Percentiles rank a stretch among this genome's conserved stretches.
Evolutionary conservation across 2,329 filamentous ascomycete species (phyloP).

Genomic region (Ascocoryne sarcoides): DNA sequence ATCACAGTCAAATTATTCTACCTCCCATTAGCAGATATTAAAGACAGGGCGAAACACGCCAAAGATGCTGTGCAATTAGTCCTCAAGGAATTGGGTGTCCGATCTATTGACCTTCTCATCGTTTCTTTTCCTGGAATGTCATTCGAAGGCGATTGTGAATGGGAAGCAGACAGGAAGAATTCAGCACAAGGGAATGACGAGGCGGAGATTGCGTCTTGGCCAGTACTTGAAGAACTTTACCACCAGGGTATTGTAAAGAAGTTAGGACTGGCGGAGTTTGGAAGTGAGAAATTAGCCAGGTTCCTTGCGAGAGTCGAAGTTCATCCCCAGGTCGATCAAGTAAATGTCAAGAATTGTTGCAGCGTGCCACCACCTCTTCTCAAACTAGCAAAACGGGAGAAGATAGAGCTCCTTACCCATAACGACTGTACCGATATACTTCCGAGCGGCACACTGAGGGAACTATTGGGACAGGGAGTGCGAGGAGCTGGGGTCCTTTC

Average conservation of each 20-base stretch:
- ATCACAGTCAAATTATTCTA: slow-evolving; percentile 96
- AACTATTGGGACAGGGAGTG: slow-evolving; percentile 66
- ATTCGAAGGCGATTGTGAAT: slow-evolving; percentile 88
- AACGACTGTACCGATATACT: slow-evolving; percentile 90
- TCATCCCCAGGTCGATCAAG: slow-evolving; percentile 80
- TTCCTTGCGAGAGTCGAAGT: slow-evolving; percentile 66
- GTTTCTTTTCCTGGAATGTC: slow-evolving; percentile 88
- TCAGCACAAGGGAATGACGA: slow-evolving; percentile 55
- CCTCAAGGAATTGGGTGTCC: slow-evolving; percentile 65
- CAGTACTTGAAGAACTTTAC: slow-evolving; percentile 65
- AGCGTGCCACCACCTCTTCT: slow-evolving; percentile 85
- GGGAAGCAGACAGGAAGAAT: slow-evolving; percentile 57
- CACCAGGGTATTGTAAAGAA: slow-evolving; percentile 60
- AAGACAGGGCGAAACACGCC: slow-evolving; percentile 60
- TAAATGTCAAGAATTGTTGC: slow-evolving; percentile 93
- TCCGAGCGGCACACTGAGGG: slow-evolving; percentile 73
- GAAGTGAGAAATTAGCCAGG: slow-evolving; percentile 68
- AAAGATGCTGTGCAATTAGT: slow-evolving; percentile 74
- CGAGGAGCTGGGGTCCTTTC: slow-evolving; percentile 70
- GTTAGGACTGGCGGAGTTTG: slow-evolving; percentile 86
- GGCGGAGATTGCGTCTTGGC: slow-evolving; percentile 60
- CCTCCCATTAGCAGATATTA: slow-evolving; percentile 59
- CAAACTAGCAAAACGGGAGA: slow-evolving; percentile 70
- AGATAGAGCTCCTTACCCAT: slow-evolving; percentile 85
- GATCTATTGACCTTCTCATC: slow-evolving; percentile 77